phyloP scores from a whole-genome alignment of 73 alveolate genomes.

The Paramecium sonneborni region DNA sequence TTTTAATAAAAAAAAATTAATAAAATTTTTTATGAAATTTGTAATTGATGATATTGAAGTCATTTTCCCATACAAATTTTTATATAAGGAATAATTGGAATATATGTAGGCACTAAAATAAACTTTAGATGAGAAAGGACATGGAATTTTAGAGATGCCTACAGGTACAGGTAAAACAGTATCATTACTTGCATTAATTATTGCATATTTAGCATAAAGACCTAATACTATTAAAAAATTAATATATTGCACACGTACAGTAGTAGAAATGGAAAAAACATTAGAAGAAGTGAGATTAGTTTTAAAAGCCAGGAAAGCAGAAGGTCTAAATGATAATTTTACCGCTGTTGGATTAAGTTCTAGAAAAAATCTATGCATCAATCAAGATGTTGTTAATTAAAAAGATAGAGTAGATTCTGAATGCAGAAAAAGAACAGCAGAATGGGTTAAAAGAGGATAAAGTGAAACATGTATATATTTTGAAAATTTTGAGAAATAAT shows the following conservation, averaged over 20 bases:
- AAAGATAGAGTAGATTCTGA: conserved; percentile 78
- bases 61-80: conserved; percentile 76
- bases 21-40: conserved; percentile 54
- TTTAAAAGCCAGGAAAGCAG: conserved; percentile 70
- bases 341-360: conserved; percentile 65
- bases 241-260: conserved; percentile 87
- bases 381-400: conserved; percentile 71
- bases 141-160: conserved; percentile 88
- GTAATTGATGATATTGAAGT: conserved; percentile 74
- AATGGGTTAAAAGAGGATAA: conserved; percentile 75
- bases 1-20: background rate
- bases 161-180: conserved; percentile 93
- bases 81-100: conserved; percentile 80
- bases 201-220: conserved; percentile 71
- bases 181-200: conserved; percentile 75
- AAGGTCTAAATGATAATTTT: conserved; percentile 60
- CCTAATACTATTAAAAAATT: conserved; percentile 64
- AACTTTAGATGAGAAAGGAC: conserved; percentile 82
- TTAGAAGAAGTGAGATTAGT: conserved; percentile 81
- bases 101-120: conserved; percentile 78
- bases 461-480: conserved; percentile 70
- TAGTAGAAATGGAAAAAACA: conserved; percentile 89
- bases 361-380: conserved; percentile 82
- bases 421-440: conserved; percentile 82
- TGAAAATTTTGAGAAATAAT: conserved; percentile 69